Percentiles rank a stretch among this genome's conserved stretches.
Evolutionary conservation across 371 early-diverging fungal genomes (phyloP).

Genomic region (Mucor plumbeus): DNA sequence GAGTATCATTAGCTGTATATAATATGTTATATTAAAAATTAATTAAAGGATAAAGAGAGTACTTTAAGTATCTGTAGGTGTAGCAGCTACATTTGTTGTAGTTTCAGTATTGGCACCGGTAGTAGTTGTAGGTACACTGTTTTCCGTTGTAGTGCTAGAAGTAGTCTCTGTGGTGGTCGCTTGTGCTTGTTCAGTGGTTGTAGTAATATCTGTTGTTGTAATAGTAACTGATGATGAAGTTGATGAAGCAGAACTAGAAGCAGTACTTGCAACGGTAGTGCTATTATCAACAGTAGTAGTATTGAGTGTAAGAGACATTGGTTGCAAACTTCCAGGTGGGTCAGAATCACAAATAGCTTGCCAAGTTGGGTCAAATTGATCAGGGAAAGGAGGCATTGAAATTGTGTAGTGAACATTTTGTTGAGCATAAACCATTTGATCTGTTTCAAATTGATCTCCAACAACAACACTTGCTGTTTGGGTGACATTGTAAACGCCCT

Average conservation of each 20-base stretch:
- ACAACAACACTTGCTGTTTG: slow-evolving; percentile 35
- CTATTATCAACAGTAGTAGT: slow-evolving; percentile 12
- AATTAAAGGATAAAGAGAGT: neutral
- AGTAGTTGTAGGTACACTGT: neutral
- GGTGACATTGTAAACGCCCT: slow-evolving; percentile 18
- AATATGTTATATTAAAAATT: neutral
- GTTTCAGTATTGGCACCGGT: neutral
- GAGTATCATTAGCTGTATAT: neutral
- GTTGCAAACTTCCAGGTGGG: neutral
- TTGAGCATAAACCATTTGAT: slow-evolving; percentile 37
- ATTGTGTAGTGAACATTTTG: slow-evolving; percentile 30
- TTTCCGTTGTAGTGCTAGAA: too few species aligned
- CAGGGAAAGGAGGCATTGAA: slow-evolving; percentile 17
- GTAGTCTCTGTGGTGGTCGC: neutral
- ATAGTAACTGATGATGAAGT: too few species aligned
- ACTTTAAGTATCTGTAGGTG: neutral
- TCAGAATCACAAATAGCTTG: neutral
- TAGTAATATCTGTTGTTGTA: neutral
- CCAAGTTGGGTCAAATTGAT: slow-evolving; percentile 7
- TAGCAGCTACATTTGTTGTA: neutral
- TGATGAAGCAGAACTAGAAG: neutral
- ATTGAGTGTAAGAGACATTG: neutral
- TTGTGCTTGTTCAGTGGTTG: neutral
- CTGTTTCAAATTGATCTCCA: slow-evolving; percentile 30
- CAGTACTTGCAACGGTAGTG: slow-evolving; percentile 17